Percentiles rank a stretch among this genome's conserved stretches.
Conservation (phyloP, 2,329 filamentous ascomycete genomes). For the Aspergillus ustus region DNA sequence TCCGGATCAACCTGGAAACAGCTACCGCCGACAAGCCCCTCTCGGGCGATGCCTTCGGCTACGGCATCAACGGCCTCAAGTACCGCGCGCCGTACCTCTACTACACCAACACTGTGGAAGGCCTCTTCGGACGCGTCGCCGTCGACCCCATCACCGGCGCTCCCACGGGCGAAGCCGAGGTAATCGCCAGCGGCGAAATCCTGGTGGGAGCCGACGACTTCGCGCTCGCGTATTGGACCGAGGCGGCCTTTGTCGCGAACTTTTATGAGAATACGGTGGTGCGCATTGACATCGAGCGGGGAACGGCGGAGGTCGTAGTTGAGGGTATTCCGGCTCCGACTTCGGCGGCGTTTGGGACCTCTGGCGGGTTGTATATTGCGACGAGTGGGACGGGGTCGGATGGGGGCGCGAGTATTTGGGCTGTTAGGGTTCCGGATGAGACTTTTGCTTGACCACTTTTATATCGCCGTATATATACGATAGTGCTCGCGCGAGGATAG, state of each 20-base stretch:
- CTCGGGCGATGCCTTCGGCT: background rate
- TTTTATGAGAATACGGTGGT: background rate
- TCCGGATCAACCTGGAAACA: background rate
- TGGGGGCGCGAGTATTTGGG: conserved; percentile 3
- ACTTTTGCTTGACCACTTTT: background rate
- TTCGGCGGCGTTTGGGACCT: background rate
- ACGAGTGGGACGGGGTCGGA: background rate
- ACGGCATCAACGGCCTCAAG: conserved; percentile 1
- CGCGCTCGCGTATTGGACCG: background rate
- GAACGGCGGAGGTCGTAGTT: background rate
- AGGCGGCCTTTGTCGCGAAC: conserved; percentile 6
- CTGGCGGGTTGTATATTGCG: background rate
- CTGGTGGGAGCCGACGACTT: background rate
- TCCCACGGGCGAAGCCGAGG: background rate
- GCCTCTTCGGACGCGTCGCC: conserved; percentile 1
- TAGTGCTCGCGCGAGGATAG: too few species aligned
- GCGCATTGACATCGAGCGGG: background rate
- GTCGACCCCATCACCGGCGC: background rate
- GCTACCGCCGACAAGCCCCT: conserved; percentile 3
- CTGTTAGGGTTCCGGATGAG: conserved; percentile 7
- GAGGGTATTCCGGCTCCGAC: background rate
- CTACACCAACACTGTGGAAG: conserved; percentile 3
- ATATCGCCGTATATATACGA: too few species aligned
- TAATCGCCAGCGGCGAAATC: background rate
- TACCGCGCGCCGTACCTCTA: conserved; percentile 5